Evolutionary conservation across 2,329 filamentous ascomycete species (phyloP).

Genomic region (Ascocoryne sarcoides): DNA sequence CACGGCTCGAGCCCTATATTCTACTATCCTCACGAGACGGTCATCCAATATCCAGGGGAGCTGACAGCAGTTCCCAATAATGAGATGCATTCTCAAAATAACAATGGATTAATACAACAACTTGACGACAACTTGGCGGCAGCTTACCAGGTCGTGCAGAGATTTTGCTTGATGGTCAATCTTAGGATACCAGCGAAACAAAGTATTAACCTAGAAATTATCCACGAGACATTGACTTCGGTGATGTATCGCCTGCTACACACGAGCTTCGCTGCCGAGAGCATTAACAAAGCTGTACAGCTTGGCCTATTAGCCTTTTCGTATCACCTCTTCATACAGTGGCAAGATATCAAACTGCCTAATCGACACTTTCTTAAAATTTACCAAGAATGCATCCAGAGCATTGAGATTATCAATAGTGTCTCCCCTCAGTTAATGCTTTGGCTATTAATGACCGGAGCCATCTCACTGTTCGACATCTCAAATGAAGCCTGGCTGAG

Average conservation of each 20-base stretch:
- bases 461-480: conserved; percentile 13
- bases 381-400: conserved; percentile 12
- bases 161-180: conserved; percentile 25
- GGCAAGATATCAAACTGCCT: conserved; percentile 16
- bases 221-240: conserved; percentile 29
- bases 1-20: conserved; percentile 20
- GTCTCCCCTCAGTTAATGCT: conserved; percentile 11
- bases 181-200: not conserved
- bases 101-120: conserved; percentile 3
- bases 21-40: conserved; percentile 17
- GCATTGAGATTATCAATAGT: not conserved
- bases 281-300: conserved; percentile 31
- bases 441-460: conserved; percentile 20
- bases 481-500: conserved; percentile 18
- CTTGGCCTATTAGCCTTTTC: conserved; percentile 33
- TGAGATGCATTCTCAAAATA: conserved; percentile 3
- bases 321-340: conserved; percentile 34
- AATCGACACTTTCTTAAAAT: conserved; percentile 14
- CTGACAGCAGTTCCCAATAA: conserved; percentile 1
- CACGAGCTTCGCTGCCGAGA: conserved; percentile 25
- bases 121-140: conserved; percentile 14
- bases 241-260: conserved; percentile 34
- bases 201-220: not conserved
- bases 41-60: conserved; percentile 16
- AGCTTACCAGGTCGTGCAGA: conserved; percentile 20